Percentiles rank a stretch among this genome's conserved stretches.
These are phyloP conservation scores for Tranzscheliella williamsii DNA, from an alignment of 1,284 basidiomycete species.

Conservation along the genomic window DNA sequence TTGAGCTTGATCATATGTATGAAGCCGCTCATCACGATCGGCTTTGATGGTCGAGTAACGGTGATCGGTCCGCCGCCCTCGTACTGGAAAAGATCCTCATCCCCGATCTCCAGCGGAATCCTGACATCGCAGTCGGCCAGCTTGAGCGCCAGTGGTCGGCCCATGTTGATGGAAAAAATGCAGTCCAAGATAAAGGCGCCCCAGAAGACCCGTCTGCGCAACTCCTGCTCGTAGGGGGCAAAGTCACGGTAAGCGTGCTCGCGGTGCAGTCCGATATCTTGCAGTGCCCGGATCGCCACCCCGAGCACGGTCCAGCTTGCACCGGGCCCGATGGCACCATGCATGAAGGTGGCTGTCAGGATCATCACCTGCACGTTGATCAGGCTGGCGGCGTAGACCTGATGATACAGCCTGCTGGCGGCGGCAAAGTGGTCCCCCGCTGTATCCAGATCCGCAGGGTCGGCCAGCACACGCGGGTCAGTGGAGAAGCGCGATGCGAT, in stretches of 20 bases:
- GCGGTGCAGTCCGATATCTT: conserved; percentile 52
- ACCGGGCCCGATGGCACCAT: conserved; percentile 45
- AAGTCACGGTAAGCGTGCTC: conserved; percentile 48
- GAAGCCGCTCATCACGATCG: conserved; percentile 43
- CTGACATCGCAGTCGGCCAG: conserved; percentile 45
- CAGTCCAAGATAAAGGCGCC: conserved; percentile 49
- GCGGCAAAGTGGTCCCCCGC: conserved; percentile 54
- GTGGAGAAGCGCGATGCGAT: conserved; percentile 49
- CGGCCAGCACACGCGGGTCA: conserved; percentile 41
- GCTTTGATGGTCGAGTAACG: conserved; percentile 6
- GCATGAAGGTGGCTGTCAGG: conserved; percentile 49
- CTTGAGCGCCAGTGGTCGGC: conserved; percentile 44
- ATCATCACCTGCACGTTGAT: conserved; percentile 55
- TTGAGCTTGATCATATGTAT: conserved; percentile 51
- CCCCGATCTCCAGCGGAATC: conserved; percentile 39
- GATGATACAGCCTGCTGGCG: conserved; percentile 50
- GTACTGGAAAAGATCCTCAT: conserved; percentile 27
- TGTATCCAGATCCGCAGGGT: conserved; percentile 36
- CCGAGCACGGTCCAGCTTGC: conserved; percentile 52
- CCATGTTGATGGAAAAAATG: conserved; percentile 53
- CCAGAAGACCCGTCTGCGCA: conserved; percentile 49
- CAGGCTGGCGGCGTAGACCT: conserved; percentile 48
- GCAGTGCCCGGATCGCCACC: conserved; percentile 47
- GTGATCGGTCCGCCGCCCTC: conserved; percentile 22
- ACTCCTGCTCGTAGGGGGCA: conserved; percentile 47